Evolutionary conservation across 257 asterid genomes (phyloP).

Genomic region (Solanum pennellii): DNA sequence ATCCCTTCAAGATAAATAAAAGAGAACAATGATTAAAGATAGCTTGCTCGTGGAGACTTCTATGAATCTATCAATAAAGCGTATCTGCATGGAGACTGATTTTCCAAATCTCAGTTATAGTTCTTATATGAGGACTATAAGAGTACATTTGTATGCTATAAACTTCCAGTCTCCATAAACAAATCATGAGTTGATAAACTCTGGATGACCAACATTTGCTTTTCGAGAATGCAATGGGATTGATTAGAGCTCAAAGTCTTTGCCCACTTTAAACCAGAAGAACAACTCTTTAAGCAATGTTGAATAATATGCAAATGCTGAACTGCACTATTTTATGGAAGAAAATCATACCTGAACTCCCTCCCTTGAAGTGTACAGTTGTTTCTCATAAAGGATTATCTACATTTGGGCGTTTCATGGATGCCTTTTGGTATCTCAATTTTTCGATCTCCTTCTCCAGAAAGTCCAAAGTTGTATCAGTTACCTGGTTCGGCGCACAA

Average conservation of each 20-base stretch:
- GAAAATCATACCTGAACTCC: neutral
- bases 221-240: too few species aligned
- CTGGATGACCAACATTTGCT: neutral
- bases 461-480: slow-evolving; percentile 73
- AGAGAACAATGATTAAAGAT: neutral
- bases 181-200: neutral
- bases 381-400: slow-evolving; percentile 17
- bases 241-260: too few species aligned
- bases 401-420: slow-evolving; percentile 24
- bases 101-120: neutral
- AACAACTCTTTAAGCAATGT: neutral
- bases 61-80: neutral
- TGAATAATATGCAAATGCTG: neutral
- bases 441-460: slow-evolving; percentile 71
- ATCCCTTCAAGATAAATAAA: neutral
- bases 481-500: slow-evolving; percentile 84
- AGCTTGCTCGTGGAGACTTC: neutral
- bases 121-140: neutral
- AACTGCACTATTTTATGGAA: neutral
- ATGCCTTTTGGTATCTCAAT: slow-evolving; percentile 51
- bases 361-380: neutral
- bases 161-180: neutral
- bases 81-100: neutral
- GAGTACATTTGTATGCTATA: neutral
- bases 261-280: neutral